A percentile compares a stretch with the other conserved stretches of the same genome.
These are phyloP conservation scores for Pseudophaeomoniella oleicola DNA, from an alignment of 2,329 filamentous ascomycete genomes.

Conservation along the genomic window DNA sequence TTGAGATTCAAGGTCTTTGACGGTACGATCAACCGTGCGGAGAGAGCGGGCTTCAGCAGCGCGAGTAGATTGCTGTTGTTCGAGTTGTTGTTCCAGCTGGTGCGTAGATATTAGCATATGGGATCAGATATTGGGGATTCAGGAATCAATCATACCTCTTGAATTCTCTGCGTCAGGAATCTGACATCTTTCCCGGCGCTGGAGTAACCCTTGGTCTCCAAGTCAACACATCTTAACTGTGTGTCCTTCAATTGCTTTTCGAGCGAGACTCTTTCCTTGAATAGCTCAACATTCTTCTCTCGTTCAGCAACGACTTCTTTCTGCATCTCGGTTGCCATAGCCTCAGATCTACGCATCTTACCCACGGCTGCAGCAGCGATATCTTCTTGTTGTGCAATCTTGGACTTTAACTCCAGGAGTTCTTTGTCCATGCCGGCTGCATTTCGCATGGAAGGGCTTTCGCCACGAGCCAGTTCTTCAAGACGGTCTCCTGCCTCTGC, in stretches of 20 bases:
- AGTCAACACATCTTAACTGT: constrained; percentile 76
- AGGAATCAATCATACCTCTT: constrained; percentile 74
- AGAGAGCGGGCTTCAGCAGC: constrained; percentile 72
- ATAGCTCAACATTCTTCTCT: constrained; percentile 64
- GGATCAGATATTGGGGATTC: too few species aligned
- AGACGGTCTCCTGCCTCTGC: constrained; percentile 77
- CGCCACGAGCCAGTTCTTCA: constrained; percentile 73
- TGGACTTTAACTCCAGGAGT: constrained; percentile 76
- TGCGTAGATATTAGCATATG: too few species aligned
- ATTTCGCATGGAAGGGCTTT: constrained; percentile 76
- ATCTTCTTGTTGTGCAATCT: constrained; percentile 83
- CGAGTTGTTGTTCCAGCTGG: constrained; percentile 76
- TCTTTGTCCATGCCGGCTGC: constrained; percentile 81
- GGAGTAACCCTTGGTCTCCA: constrained; percentile 95
- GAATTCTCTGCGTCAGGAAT: constrained; percentile 84
- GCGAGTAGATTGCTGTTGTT: constrained; percentile 65
- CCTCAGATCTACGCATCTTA: constrained; percentile 92
- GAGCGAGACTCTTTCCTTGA: constrained; percentile 76
- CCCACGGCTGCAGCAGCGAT: constrained; percentile 81
- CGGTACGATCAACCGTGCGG: constrained; percentile 82
- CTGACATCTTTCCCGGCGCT: constrained; percentile 89
- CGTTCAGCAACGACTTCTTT: constrained; percentile 81
- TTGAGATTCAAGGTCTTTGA: constrained; percentile 84
- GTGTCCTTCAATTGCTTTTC: constrained; percentile 86
- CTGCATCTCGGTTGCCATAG: constrained; percentile 73